Evolutionary conservation across 140 eudicot genomes (phyloP).

Genomic region (Erigeron philadelphicus): DNA sequence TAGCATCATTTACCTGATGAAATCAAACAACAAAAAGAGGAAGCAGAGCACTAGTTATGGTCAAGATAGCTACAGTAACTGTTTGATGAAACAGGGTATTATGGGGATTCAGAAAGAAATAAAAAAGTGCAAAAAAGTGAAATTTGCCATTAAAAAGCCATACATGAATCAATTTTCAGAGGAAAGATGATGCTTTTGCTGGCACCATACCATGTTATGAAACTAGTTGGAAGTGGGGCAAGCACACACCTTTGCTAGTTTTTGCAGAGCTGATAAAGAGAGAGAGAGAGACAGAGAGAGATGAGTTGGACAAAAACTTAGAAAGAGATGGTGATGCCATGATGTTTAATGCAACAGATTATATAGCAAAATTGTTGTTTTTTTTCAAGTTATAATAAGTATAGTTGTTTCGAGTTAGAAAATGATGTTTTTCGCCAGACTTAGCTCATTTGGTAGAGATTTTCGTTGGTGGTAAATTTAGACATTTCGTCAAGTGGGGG

Average conservation of each 20-base stretch:
- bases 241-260: slow-evolving; percentile 46
- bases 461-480: no score
- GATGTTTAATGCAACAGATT: background rate
- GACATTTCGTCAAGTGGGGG: no score
- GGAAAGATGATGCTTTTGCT: slow-evolving; percentile 27
- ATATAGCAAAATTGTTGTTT: no score
- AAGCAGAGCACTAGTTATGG: background rate
- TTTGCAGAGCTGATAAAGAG: slow-evolving; percentile 32
- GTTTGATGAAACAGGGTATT: slow-evolving; percentile 23
- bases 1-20: slow-evolving; percentile 31
- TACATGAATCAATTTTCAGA: slow-evolving; percentile 22
- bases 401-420: no score
- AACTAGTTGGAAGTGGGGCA: slow-evolving; percentile 43
- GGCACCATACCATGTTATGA: slow-evolving; percentile 34
- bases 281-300: slow-evolving; percentile 32
- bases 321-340: slow-evolving; percentile 28
- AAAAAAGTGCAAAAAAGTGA: slow-evolving; percentile 16
- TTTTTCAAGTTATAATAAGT: no score
- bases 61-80: slow-evolving; percentile 30
- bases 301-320: slow-evolving; percentile 32
- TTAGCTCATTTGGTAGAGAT: no score
- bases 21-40: slow-evolving; percentile 4
- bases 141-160: slow-evolving; percentile 26
- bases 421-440: background rate
- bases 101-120: slow-evolving; percentile 26